Base-by-base conservation (phyloP, 2,329 filamentous ascomycete genomes). In the Teratosphaeriaceae sp. region DNA sequence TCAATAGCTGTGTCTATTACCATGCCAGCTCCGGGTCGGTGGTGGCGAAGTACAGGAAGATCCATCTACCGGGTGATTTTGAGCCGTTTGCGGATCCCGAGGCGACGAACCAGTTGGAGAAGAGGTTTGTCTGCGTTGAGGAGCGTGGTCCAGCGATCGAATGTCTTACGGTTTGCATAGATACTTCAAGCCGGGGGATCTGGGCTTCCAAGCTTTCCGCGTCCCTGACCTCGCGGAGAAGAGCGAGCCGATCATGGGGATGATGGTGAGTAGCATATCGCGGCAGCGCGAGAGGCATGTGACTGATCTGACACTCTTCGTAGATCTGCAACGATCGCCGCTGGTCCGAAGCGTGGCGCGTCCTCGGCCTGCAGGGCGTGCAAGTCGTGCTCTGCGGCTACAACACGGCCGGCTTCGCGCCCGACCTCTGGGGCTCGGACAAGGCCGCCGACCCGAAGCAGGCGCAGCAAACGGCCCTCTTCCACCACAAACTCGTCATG, bases 311-410 rank as follows among this genome's bases (percentile, higher is more conserved):
- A n/a, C n/a, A n/a, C n/a, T 27, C 8, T 27, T n/a, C n/a, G n/a
- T n/a, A 38, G 57, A 75, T 76, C 42, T 76, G 73, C 59, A 76
- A 76, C 49, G 73, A 75, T 54, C 55, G 73, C 9, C 63, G 73
- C n/a, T 76, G 73, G 73, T 60, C 68, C 1, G 73, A 76, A 53
- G 67, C 65, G 1, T 76, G 73, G 72, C 59, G 73, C 22, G 63
- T 60, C 23, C 68, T 73, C 43, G 73, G 72, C 1, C 59, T 76
- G 5, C 71, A 75, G 51, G 71, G 71, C 16, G 65, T 67, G 2
- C 69, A 74, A 52, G 51, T 74, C 16, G 60, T 72, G 5, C 54
- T 68, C 19, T 72, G 70, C 40, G 73, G 73, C 1, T 76, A 73
- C 55, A 76, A 75, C 54, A 75, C 72, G 1, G 69, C 68, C 3